These are phyloP conservation scores for Oryza nivara DNA, from an alignment of 176 grass and related monocot genomes.

Conservation along the genomic window DNA sequence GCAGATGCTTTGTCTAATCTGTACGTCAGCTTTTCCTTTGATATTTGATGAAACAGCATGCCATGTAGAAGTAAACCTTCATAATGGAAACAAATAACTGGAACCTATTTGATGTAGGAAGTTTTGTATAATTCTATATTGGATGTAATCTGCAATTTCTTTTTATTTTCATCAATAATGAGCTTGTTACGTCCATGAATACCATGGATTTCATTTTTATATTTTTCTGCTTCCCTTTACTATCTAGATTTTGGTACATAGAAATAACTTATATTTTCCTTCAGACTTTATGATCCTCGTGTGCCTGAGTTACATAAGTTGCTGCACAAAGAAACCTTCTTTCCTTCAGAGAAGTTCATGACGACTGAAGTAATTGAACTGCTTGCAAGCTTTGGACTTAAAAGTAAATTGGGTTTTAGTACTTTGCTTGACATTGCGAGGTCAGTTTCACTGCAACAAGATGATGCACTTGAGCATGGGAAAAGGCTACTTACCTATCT, in stretches of 20 bases:
- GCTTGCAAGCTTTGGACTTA: slow-evolving; percentile 79
- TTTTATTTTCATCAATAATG: slow-evolving; percentile 1
- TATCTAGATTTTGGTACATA: slow-evolving; percentile 27
- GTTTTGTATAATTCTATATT: slow-evolving; percentile 4
- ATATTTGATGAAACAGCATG: slow-evolving; percentile 13
- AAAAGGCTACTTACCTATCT: slow-evolving; percentile 76
- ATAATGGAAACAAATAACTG: neutral
- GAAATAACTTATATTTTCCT: slow-evolving; percentile 38
- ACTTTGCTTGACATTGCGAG: slow-evolving; percentile 88
- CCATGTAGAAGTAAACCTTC: neutral
- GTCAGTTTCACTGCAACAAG: slow-evolving; percentile 62
- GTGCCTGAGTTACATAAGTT: slow-evolving; percentile 74
- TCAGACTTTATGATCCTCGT: slow-evolving; percentile 97
- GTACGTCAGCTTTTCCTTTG: no score
- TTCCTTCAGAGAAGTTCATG: slow-evolving; percentile 82
- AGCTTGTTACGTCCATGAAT: slow-evolving; percentile 6
- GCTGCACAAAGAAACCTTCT: slow-evolving; percentile 92
- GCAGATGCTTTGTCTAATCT: neutral
- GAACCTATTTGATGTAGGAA: slow-evolving; percentile 2
- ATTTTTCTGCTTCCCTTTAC: slow-evolving; percentile 18
- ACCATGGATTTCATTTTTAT: slow-evolving; percentile 16
- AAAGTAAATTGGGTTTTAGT: slow-evolving; percentile 74
- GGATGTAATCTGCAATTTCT: neutral
- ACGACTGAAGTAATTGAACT: slow-evolving; percentile 73
- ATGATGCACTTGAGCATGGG: slow-evolving; percentile 56